phyloP scores from a whole-genome alignment of 176 grass and related monocot genomes.

The Aegilops speltoides region DNA sequence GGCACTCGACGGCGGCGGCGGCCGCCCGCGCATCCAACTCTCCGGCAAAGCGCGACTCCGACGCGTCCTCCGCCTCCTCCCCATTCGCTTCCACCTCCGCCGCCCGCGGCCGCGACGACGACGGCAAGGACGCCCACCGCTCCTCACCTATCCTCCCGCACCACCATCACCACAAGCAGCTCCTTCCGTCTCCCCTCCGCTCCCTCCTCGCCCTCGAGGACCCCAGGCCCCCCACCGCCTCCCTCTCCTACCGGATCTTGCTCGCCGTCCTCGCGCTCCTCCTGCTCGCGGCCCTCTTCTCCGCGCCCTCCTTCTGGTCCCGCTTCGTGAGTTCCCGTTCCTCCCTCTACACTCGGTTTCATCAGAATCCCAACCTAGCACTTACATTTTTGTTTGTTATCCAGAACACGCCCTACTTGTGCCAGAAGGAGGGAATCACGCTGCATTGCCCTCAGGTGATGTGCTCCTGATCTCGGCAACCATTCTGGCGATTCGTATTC shows the following conservation, averaged over 20 bases:
- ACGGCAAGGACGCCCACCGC: conserved; percentile 64
- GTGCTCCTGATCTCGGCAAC: background rate
- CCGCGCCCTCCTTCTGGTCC: conserved; percentile 62
- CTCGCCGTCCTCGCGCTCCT: conserved; percentile 58
- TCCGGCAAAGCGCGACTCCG: conserved; percentile 66
- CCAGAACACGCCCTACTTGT: conserved; percentile 50
- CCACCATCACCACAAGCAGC: conserved; percentile 40
- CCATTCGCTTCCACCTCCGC: conserved; percentile 41
- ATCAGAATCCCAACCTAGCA: background rate
- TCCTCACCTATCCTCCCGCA: conserved; percentile 41
- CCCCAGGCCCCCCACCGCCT: conserved; percentile 53
- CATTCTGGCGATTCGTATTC: background rate
- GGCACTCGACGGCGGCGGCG: conserved; percentile 55
- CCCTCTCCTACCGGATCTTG: conserved; percentile 71
- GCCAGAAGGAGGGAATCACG: conserved; percentile 63
- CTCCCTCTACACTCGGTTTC: background rate
- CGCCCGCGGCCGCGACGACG: conserved; percentile 41
- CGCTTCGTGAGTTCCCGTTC: conserved; percentile 57
- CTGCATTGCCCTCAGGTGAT: conserved; percentile 70
- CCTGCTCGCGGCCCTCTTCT: conserved; percentile 43
- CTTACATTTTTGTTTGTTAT: conserved; percentile 7
- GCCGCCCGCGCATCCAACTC: conserved; percentile 42
- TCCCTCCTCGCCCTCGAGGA: conserved; percentile 81
- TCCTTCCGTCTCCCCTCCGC: conserved; percentile 48
- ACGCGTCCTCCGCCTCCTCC: conserved; percentile 39